Evolutionary conservation across 2,329 filamentous ascomycete species (phyloP), one percentile per base, ranked within the genome.

Genomic region (Ceratocystis variospora): DNA sequence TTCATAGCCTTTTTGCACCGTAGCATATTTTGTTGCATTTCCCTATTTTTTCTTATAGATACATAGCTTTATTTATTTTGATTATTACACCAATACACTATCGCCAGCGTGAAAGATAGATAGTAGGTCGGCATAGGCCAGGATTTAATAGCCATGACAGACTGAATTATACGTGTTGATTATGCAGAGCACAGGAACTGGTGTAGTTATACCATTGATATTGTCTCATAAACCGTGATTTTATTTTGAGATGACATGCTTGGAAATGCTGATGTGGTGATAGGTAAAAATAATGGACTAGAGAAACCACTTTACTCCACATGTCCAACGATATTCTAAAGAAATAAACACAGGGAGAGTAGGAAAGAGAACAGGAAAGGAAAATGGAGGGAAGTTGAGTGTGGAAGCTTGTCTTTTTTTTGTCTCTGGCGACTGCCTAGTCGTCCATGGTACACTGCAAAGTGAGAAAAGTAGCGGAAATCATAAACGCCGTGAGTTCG

Each of bases 401-500:
- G 37, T 41, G 37, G 37, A 15, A 19, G 10, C 53, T 45, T 59
- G 63, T 61, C 41, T 48, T 10, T 50, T 55, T 41, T 41, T 41
- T 41, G 37, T 41, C 37, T 41, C 37, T 41, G 37, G 10, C 37
- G 48, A 22, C 25, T 46, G 41, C n/a, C 25, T 45, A 59, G 33
- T 8, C 44, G 17, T 55, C 53, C 28, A 33, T 61, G 37, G 28
- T 65, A 59, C 44, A 61, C 28, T 41, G 37, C 64, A 10, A 64
- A 50, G 48, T 5, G 53, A 64, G 57, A 63, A 62, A 46, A 55
- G 12, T 46, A 64, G 53, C 55, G 48, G 63, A 45, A 55, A 59
- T 64, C 55, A 67, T 65, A 64, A 67, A 64, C 66, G 66, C 66
- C 66, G 22, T 64, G 55, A 62, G 64, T 61, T 67, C 50, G 41